Evolutionary conservation across 164 flowering plant genomes (phyloP).

Genomic region (Magnolia changhungtana): DNA sequence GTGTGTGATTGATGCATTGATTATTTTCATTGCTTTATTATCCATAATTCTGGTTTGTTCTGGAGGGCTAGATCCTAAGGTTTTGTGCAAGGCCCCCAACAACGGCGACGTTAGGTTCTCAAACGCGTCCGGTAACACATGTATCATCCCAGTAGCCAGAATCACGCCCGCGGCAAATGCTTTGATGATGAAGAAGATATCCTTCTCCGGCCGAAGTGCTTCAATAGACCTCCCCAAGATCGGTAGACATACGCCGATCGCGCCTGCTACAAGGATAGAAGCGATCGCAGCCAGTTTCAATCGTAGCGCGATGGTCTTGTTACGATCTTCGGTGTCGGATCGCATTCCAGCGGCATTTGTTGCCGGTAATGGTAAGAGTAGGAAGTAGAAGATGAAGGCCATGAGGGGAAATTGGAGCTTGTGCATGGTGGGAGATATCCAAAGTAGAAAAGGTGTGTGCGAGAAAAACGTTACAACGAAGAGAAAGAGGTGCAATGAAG

Average conservation of each 20-base stretch:
- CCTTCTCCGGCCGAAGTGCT: constrained; percentile 23
- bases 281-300: constrained; percentile 29
- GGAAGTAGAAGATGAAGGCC: not conserved
- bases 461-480: too few species aligned
- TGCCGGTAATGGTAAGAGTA: constrained; percentile 10
- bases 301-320: constrained; percentile 20
- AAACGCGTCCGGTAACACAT: constrained; percentile 36
- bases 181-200: constrained; percentile 30
- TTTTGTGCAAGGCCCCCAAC: too few species aligned
- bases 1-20: too few species aligned
- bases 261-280: constrained; percentile 31
- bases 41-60: too few species aligned
- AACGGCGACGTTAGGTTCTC: constrained; percentile 29
- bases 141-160: constrained; percentile 38
- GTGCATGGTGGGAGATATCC: not conserved
- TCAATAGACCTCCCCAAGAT: constrained; percentile 24
- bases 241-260: constrained; percentile 37
- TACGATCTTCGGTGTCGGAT: not conserved
- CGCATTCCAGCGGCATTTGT: constrained; percentile 27
- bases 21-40: too few species aligned
- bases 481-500: too few species aligned
- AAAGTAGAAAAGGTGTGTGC: too few species aligned
- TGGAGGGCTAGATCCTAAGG: too few species aligned
- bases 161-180: constrained; percentile 49
- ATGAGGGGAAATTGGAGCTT: not conserved